A percentile compares a stretch with the other conserved stretches of the same genome.
These are phyloP conservation scores for Fusarium sp. DNA, from an alignment of 2,329 filamentous ascomycete species.

Conservation along the genomic window DNA sequence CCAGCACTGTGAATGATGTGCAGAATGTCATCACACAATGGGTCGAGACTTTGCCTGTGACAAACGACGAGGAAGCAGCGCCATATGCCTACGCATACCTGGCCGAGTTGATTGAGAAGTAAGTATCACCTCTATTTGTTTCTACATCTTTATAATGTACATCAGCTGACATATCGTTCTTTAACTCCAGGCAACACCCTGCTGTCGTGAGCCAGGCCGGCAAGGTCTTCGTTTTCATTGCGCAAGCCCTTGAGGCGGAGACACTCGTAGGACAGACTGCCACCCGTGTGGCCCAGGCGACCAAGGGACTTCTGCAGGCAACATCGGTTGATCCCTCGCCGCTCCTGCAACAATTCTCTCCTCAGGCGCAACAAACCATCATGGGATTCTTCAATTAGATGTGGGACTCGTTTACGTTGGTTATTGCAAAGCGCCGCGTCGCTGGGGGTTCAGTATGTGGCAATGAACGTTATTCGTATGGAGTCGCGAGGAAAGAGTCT, in stretches of 20 bases:
- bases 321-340: slow-evolving; percentile 81
- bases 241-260: slow-evolving; percentile 89
- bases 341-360: slow-evolving; percentile 78
- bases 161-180: slow-evolving; percentile 43
- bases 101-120: slow-evolving; percentile 93
- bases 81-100: slow-evolving; percentile 96
- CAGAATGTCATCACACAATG: slow-evolving; percentile 84
- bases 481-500: slow-evolving; percentile 16
- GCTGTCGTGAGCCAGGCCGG: slow-evolving; percentile 80
- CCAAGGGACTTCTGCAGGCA: slow-evolving; percentile 79
- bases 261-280: slow-evolving; percentile 88
- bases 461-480: slow-evolving; percentile 25
- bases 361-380: slow-evolving; percentile 83
- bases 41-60: slow-evolving; percentile 90
- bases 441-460: slow-evolving; percentile 2
- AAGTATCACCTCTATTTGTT: slow-evolving; percentile 58
- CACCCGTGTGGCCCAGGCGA: slow-evolving; percentile 77
- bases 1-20: slow-evolving; percentile 77
- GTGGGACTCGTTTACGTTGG: slow-evolving; percentile 5
- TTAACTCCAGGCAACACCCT: slow-evolving; percentile 77
- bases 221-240: slow-evolving; percentile 86
- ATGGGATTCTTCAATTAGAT: slow-evolving; percentile 79
- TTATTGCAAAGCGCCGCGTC: slow-evolving; percentile 8
- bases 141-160: not conserved
- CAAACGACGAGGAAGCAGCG: slow-evolving; percentile 96